These are phyloP conservation scores for Emergomyces orientalis DNA, from an alignment of 2,329 filamentous ascomycete species.

Conservation along the genomic window DNA sequence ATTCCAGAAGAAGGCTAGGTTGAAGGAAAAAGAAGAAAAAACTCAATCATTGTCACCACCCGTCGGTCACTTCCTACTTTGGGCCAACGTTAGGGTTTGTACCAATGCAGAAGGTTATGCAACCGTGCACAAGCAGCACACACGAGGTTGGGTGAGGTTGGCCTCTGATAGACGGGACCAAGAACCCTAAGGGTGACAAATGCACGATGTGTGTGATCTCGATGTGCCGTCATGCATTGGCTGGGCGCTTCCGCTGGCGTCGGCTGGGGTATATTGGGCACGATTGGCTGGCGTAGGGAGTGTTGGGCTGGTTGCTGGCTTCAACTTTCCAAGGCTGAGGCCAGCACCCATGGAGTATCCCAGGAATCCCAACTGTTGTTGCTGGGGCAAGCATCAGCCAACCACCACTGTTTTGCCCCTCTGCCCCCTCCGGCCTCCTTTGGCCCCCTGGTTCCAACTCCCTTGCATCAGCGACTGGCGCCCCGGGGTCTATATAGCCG, in stretches of 20 bases:
- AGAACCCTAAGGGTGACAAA: not conserved
- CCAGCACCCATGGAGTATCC: too few relatives aligned
- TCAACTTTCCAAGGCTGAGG: not conserved
- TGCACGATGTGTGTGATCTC: not conserved
- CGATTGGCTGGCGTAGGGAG: not conserved
- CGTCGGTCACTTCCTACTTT: not conserved
- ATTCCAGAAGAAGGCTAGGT: not conserved
- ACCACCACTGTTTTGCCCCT: not conserved
- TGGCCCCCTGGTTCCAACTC: not conserved
- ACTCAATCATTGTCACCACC: too few relatives aligned
- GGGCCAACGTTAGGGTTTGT: not conserved
- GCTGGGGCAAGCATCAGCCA: not conserved
- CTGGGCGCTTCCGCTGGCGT: not conserved
- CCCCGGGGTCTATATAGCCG: constrained; percentile 6
- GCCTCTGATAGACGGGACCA: not conserved
- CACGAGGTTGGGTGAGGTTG: not conserved
- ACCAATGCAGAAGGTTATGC: not conserved
- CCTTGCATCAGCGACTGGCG: not conserved
- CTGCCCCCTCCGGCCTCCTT: too few relatives aligned
- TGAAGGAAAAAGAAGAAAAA: not conserved
- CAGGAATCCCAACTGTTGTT: not conserved
- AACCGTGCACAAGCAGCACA: not conserved
- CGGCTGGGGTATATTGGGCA: not conserved
- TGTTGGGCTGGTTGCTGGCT: not conserved
- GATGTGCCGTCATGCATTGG: not conserved